These are phyloP conservation scores for Euphorbia tirucalli DNA, from an alignment of 345 rosid genomes.

Conservation along the genomic window DNA sequence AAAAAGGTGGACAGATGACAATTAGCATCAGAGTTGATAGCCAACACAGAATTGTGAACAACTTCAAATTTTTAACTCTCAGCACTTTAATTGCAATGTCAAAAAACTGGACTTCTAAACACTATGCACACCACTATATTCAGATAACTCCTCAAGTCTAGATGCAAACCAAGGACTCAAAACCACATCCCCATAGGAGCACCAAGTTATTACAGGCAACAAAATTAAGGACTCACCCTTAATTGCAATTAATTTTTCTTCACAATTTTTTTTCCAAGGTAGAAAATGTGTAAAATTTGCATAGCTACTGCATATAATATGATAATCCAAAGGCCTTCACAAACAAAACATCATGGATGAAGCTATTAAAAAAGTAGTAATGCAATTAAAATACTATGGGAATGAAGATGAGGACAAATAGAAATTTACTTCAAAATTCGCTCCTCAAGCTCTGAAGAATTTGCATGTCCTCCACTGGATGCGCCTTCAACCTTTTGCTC, in stretches of 20 bases:
- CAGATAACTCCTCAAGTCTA: not conserved
- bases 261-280: not conserved
- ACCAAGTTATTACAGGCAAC: not conserved
- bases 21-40: not conserved
- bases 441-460: slow-evolving; percentile 46
- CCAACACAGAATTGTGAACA: not conserved
- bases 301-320: not conserved
- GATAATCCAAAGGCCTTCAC: not conserved
- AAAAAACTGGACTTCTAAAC: not conserved
- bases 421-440: slow-evolving; percentile 69
- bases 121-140: not conserved
- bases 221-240: too few species aligned
- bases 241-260: not conserved
- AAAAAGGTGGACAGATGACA: not conserved
- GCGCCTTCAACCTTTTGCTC: slow-evolving; percentile 35
- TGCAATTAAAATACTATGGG: not conserved
- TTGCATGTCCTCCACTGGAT: slow-evolving; percentile 32
- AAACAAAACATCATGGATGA: not conserved
- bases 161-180: not conserved
- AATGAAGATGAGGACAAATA: not conserved
- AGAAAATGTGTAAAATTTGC: not conserved
- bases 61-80: not conserved
- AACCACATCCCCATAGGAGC: not conserved
- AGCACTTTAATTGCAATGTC: not conserved
- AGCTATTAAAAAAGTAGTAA: not conserved